phyloP scores from a whole-genome alignment of 805 yeast species.

The Candida pini region DNA sequence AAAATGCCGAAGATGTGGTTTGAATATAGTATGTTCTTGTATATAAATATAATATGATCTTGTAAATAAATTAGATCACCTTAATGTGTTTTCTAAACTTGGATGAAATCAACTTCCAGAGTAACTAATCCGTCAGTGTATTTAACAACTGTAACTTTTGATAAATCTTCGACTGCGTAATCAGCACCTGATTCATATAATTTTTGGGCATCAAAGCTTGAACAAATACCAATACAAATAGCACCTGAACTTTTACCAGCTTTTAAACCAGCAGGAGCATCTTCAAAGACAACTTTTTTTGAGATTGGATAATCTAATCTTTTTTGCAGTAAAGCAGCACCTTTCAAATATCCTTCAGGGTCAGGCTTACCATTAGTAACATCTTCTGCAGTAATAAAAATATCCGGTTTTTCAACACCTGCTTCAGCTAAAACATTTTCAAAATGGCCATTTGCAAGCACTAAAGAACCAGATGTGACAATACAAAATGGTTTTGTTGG shows the following conservation, averaged over 20 bases:
- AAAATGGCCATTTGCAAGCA: slow-evolving; percentile 77
- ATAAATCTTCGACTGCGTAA: slow-evolving; percentile 71
- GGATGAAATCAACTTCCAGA: slow-evolving; percentile 32
- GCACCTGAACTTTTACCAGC: slow-evolving; percentile 86
- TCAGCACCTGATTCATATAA: slow-evolving; percentile 76
- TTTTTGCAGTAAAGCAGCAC: slow-evolving; percentile 41
- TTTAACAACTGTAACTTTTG: slow-evolving; percentile 51
- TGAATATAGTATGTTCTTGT: too few species aligned
- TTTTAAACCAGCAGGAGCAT: slow-evolving; percentile 81
- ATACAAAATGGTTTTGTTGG: slow-evolving; percentile 74
- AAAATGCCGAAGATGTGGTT: too few species aligned
- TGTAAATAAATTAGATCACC: background rate
- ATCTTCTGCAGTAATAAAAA: slow-evolving; percentile 77
- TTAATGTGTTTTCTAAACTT: background rate
- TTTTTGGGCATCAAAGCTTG: slow-evolving; percentile 65
- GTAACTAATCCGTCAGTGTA: slow-evolving; percentile 40
- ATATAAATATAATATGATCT: background rate
- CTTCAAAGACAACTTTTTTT: slow-evolving; percentile 70
- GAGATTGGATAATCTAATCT: slow-evolving; percentile 21
- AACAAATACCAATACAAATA: slow-evolving; percentile 75
- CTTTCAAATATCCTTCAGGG: slow-evolving; percentile 74
- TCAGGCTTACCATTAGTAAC: slow-evolving; percentile 79
- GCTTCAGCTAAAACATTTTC: slow-evolving; percentile 50
- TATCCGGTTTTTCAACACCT: slow-evolving; percentile 48
- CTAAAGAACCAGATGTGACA: slow-evolving; percentile 78